Base-by-base conservation (phyloP, 2,329 filamentous ascomycete genomes). In the Alternaria arborescens region DNA sequence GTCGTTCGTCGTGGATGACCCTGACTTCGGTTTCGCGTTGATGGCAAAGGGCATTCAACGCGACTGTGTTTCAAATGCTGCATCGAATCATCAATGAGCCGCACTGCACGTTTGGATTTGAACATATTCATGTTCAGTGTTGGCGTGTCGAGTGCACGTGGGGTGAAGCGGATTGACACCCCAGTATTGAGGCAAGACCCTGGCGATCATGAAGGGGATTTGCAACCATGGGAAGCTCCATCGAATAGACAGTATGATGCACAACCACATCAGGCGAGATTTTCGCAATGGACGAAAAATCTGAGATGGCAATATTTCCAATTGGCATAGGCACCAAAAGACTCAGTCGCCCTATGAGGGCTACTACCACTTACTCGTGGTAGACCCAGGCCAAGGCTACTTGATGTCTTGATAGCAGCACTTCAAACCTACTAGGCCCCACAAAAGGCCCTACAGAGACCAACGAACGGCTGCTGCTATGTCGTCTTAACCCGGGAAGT, bases 341-440 rank as follows among this genome's bases (percentile, higher is more conserved):
- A 48, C 20, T 30, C 18, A 48, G 44, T 48, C 28, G 44, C 44
- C 44, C 44, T 48, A 22, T 18, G 28, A 34, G 28, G 11, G 44
- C 20, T n/a, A 22, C 40, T 12, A 26, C 24, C 24, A 26, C 24
- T 26, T 26, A 26, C 24, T 26, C 24, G 48, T 28, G 34, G 18
- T 6, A 18, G 55, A 30, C 6, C 48, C 16, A 30, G 48, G 48
- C 48, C 32, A 53, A 53, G 41, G 47, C 40, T 41, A 52, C 24
- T 18, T 41, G 18, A 40, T 18, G 41, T 41, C 41, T 58, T 32
- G 44, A 43, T 36, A 36, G n/a, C 16, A n/a, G 50, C 5, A 36
- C 14, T 53, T 46, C 40, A 42, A 11, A 8, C 30, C 24, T 12
- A 32, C 8, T n/a, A 40, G 4, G 26, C 24, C 50, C 48, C 55